Conservation (phyloP, 1,284 basidiomycete species). For the Pseudomicrostroma phylloplanum region DNA sequence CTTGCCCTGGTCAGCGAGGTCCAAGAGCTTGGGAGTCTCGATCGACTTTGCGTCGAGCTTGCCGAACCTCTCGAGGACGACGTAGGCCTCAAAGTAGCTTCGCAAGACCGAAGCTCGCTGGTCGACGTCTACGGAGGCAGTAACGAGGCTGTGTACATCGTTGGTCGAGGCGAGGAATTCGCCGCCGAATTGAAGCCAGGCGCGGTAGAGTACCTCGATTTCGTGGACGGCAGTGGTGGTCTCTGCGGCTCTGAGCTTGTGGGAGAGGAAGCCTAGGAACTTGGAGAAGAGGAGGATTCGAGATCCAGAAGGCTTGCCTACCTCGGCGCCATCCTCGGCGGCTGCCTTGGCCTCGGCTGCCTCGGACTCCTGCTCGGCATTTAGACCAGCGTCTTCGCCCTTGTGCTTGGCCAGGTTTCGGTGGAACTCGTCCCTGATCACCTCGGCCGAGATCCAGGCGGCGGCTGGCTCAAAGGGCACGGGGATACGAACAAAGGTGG, state of each 20-base stretch:
- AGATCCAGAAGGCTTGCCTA: conserved; percentile 17
- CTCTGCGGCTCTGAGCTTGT: conserved; percentile 46
- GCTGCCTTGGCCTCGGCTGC: conserved; percentile 24
- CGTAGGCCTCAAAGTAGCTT: conserved; percentile 72
- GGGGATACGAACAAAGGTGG: conserved; percentile 29
- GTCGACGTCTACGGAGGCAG: conserved; percentile 60
- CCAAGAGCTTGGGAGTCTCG: conserved; percentile 64
- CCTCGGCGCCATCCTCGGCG: conserved; percentile 18
- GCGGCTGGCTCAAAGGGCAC: conserved; percentile 36
- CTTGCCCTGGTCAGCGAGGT: conserved; percentile 63
- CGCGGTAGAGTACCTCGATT: conserved; percentile 61
- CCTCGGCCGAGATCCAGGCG: conserved; percentile 41
- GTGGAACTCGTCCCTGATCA: conserved; percentile 40
- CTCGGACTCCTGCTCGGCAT: conserved; percentile 37
- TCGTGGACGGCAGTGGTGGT: conserved; percentile 73
- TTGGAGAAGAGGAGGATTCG: conserved; percentile 44
- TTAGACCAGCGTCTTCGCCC: conserved; percentile 25
- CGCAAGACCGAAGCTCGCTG: conserved; percentile 69
- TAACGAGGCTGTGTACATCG: conserved; percentile 74
- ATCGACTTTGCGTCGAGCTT: conserved; percentile 58
- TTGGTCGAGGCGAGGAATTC: conserved; percentile 24
- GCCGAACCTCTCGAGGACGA: conserved; percentile 63
- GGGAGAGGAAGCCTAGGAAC: conserved; percentile 49
- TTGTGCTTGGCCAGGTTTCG: conserved; percentile 21
- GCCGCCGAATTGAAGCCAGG: conserved; percentile 32